Evolutionary conservation across 495 filamentous ascomycete species (phyloP), one percentile per base, ranked within the genome.

Genomic region (Usnea hakonensis): DNA sequence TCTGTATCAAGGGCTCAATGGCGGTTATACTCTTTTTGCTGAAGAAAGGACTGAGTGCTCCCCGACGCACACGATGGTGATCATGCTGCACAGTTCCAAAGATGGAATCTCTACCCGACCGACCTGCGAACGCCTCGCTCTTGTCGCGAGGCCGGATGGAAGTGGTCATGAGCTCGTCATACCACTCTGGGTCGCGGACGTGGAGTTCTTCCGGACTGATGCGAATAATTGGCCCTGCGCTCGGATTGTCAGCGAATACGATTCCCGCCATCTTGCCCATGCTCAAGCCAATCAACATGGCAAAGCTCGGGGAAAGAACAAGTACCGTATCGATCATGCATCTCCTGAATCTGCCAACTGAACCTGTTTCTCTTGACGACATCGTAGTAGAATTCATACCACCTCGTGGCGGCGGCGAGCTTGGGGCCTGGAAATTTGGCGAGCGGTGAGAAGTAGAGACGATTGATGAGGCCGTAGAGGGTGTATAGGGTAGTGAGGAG

Each of bases 371-470:
- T 65, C 11, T 72, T 67, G 38, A 79, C 63, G 19, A 81, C 64
- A 56, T 83, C 78, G 55, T 79, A 78, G 64, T 80, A 84, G 41
- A 78, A 77, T 50, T 84, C 81, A 41, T 79, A 79, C 23, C 75
- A 64, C 35, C 71, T 74, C 16, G 76, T 77, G 7, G 70, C 64
- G 0, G 76, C 77, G 0, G 79, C 77, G 6, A 82, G 67, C 66
- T 73, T 78, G 0, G 79, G 78, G 0, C 79, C 81, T 8, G 81
- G 81, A 33, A 81, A 76, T 4, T 67, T 65, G 17, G 70, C 62
- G 0, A 80, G 66, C 19, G 77, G 77, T 58, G 76, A 70, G 40
- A 73, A 65, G 46, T 72, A 75, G 23, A 77, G 64, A n/a, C 74
- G 72, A 54, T 76, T 73, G n/a, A 72, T 26, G 33, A 44, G 46